These are phyloP conservation scores for Kwoniella dendrophila DNA, from an alignment of 768 basidiomycete genomes.

Conservation along the genomic window DNA sequence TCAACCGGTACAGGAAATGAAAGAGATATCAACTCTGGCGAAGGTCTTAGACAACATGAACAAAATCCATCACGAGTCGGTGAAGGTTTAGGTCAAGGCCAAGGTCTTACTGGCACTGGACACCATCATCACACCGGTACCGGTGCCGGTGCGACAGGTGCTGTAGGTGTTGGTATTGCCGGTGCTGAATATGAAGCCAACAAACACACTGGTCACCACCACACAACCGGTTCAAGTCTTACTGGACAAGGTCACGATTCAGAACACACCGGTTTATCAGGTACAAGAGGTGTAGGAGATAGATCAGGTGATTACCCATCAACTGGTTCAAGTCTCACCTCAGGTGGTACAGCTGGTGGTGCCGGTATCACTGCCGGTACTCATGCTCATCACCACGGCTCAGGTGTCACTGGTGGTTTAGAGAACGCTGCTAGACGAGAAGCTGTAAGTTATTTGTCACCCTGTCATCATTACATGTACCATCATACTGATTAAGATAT, in stretches of 20 bases:
- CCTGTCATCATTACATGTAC: not conserved
- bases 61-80: conserved; percentile 8
- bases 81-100: too few relatives aligned
- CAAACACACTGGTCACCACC: conserved; percentile 10
- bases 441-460: not conserved
- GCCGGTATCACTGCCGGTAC: conserved; percentile 8
- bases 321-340: not conserved
- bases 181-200: conserved; percentile 18
- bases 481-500: not conserved
- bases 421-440: conserved; percentile 7
- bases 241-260: conserved; percentile 4
- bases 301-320: conserved; percentile 5
- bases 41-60: conserved; percentile 6
- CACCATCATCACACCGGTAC: conserved; percentile 7
- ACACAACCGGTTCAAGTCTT: conserved; percentile 3
- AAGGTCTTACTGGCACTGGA: conserved; percentile 6
- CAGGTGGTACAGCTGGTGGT: conserved; percentile 11
- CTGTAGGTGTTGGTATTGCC: conserved; percentile 17
- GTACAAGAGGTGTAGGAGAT: conserved; percentile 4
- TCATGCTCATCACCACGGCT: not conserved
- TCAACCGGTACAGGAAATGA: conserved; percentile 10
- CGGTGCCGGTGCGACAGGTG: conserved; percentile 11
- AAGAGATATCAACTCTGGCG: conserved; percentile 13
- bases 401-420: not conserved
- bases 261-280: not conserved